Percentiles rank a stretch among this genome's conserved stretches.
phyloP scores from a whole-genome alignment of 2,329 filamentous ascomycete species.

The Plenodomus biglobosus region DNA sequence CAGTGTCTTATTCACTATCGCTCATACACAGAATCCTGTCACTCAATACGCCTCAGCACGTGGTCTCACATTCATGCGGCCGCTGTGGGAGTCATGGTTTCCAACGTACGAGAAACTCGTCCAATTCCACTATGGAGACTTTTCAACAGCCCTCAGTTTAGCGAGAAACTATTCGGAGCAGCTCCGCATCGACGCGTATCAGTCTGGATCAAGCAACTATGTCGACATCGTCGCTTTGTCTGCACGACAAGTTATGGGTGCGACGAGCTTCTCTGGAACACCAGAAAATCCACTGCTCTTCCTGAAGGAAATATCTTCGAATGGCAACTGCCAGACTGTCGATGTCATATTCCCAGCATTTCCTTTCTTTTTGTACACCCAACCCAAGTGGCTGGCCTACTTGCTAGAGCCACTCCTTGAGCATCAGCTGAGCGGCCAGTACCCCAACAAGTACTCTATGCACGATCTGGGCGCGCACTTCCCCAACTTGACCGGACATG shows the following conservation, averaged over 20 bases:
- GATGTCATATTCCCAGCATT: slow-evolving; percentile 87
- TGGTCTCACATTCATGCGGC: slow-evolving; percentile 75
- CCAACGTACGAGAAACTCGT: slow-evolving; percentile 63
- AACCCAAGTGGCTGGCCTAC: slow-evolving; percentile 77
- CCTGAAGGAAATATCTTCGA: slow-evolving; percentile 82
- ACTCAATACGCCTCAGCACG: slow-evolving; percentile 76
- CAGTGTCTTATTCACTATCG: slow-evolving; percentile 72
- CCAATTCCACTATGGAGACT: slow-evolving; percentile 75
- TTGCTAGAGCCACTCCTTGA: slow-evolving; percentile 78
- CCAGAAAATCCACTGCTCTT: slow-evolving; percentile 73
- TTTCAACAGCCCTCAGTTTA: slow-evolving; percentile 61
- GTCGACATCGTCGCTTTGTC: slow-evolving; percentile 76
- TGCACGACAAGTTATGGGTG: slow-evolving; percentile 78
- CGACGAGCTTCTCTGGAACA: slow-evolving; percentile 72
- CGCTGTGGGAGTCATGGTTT: slow-evolving; percentile 79
- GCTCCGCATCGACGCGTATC: slow-evolving; percentile 69
- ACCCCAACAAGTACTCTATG: slow-evolving; percentile 80
- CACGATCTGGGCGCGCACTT: slow-evolving; percentile 74
- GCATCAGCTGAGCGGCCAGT: slow-evolving; percentile 79
- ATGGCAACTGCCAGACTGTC: slow-evolving; percentile 82
- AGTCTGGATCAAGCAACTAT: slow-evolving; percentile 73
- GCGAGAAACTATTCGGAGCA: slow-evolving; percentile 74
- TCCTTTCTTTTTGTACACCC: slow-evolving; percentile 84
- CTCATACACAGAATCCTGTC: slow-evolving; percentile 75
- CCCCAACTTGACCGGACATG: slow-evolving; percentile 75